These are phyloP conservation scores for Dactylella cylindrospora DNA, from an alignment of 2,329 filamentous ascomycete genomes.

Conservation along the genomic window DNA sequence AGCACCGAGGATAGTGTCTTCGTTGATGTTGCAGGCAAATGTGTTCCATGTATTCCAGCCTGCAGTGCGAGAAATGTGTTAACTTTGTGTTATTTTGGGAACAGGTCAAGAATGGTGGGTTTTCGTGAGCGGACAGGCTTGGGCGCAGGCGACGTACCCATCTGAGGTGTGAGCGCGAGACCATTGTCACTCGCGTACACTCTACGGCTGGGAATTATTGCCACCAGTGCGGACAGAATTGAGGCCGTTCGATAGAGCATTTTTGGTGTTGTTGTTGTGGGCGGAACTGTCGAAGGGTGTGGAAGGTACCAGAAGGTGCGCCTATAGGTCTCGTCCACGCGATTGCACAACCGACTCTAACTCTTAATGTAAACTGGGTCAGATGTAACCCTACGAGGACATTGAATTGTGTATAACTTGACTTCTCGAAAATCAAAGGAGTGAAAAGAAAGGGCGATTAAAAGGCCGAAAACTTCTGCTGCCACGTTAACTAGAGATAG, in stretches of 20 bases:
- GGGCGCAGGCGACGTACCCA: conserved; percentile 34
- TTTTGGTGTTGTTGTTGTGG: not conserved
- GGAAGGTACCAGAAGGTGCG: too few relatives aligned
- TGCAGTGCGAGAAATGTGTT: conserved; percentile 18
- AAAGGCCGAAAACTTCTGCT: too few relatives aligned
- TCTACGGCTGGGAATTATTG: conserved; percentile 2
- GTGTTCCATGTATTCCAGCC: conserved; percentile 62
- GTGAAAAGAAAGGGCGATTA: too few relatives aligned
- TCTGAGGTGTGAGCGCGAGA: conserved; percentile 43
- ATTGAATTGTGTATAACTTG: too few relatives aligned
- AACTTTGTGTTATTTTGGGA: conserved; percentile 31
- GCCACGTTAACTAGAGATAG: too few relatives aligned
- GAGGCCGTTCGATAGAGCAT: not conserved
- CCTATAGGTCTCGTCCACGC: too few relatives aligned
- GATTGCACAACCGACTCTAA: too few relatives aligned
- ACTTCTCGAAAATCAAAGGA: too few relatives aligned
- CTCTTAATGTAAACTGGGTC: too few relatives aligned
- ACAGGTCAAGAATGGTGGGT: not conserved
- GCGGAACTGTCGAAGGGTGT: not conserved
- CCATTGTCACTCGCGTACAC: conserved; percentile 29
- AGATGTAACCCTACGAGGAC: too few relatives aligned
- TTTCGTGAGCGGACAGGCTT: too few relatives aligned
- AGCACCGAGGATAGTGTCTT: conserved; percentile 56
- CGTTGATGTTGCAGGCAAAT: conserved; percentile 58
- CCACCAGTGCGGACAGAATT: conserved; percentile 6